Base-by-base conservation (phyloP, 805 yeast genomes). In the Tetrapisispora fleetii region DNA sequence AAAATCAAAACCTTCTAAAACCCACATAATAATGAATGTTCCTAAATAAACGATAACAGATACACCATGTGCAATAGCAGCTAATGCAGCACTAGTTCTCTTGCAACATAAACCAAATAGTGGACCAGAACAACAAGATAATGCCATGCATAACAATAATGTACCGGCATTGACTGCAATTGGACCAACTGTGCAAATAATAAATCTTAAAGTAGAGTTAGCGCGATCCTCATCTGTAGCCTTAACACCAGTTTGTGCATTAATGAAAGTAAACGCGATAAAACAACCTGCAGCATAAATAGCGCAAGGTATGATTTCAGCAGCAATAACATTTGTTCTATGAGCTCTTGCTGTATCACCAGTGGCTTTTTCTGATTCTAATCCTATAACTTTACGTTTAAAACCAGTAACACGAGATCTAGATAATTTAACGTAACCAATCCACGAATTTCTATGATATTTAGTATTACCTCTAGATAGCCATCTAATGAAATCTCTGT, bases 121-220 rank as follows among this genome's bases (percentile, higher is more conserved):
- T 57, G 98, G 98, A 65, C 96, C 97, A 28, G 95, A 86, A 76
- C 97, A 93, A 73, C 99, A 93, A 17, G 97, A 86, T 68, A 89
- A 64, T 55, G 79, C 86, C 58, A 85, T 74, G 68, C 91, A 78
- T 52, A 85, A 75, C 59, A 76, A 77, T 55, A 89, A 73, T 36
- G 80, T 82, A 74, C 95, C 99, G 70, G 87, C 80, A 67, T 93
- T 85, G 66, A 91, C 77, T 33, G 73, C 95, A 67, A 93, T 83
- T 53, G 99, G 99, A 48, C 85, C 98, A 59, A 90, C 72, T 4
- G 96, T 72, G 73, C 93, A 85, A 54, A 85, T 80, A 51, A 84
- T 73, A 49, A 85, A 64, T 77, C 95, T 81, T 53, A 83, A 68
- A 48, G 73, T 70, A 45, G 93, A 79, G 72, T 85, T 85, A 30